Base-by-base conservation (phyloP, 169 alveolate genomes). In the Cryptosporidium sp. region DNA sequence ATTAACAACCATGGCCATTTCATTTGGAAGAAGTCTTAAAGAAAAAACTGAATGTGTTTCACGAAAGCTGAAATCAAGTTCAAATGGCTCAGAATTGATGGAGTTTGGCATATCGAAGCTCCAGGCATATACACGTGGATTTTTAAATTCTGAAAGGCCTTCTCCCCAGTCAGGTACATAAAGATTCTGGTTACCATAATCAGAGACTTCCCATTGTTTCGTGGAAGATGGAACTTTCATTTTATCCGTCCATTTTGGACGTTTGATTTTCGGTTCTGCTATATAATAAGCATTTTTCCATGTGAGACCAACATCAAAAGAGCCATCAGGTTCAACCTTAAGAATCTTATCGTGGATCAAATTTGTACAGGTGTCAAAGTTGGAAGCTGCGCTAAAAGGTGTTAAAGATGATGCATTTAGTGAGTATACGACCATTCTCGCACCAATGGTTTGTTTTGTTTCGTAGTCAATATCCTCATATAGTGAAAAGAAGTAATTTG, bases 71-170 rank as follows among this genome's bases (percentile, higher is more conserved):
- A 80, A 80, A 62, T 80, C 69, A 3, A 80, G 68, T 23, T 59
- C 89, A 62, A 48, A 62, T 26, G 89, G 89, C 9, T 80, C 80
- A 41, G 73, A 37, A 18, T 65, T 65, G 18, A 45, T 35, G 1
- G 80, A 62, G n/a, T 45, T 26, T 43, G 48, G 48, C 48, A 35
- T 50, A 8, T 62, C 75, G 18, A 80, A 43, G 37, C 65, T 80
- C 89, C 89, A 80, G 12, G 43, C 71, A 80, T 29, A 80, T 23
- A 80, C 68, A 48, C 89, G 69, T 21, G 89, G 89, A 39, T 62
- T 59, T 5, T 41, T 43, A 48, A 62, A 65, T 14, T 12, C 59
- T 18, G 48, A 50, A 29, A 62, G 33, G 2, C 26, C 10, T 48
- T 80, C 89, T 23, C 89, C 89, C 89, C 89, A 80, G 39, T 80